A percentile compares a stretch with the other conserved stretches of the same genome.
phyloP scores from a whole-genome alignment of 805 yeast genomes.

The Monosporozyma solicola region DNA sequence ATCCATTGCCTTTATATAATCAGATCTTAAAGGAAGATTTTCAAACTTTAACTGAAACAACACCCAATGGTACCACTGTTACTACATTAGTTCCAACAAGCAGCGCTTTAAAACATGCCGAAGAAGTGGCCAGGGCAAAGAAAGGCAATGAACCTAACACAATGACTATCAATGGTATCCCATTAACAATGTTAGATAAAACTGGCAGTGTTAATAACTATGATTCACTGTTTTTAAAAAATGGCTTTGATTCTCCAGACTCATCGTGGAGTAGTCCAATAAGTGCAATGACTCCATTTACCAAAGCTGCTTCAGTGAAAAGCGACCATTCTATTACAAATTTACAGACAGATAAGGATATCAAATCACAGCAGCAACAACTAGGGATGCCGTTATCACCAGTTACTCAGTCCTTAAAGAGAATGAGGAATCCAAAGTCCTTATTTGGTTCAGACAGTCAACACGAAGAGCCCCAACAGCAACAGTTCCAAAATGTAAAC shows the following conservation, averaged over 20 bases:
- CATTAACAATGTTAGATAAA: conserved; percentile 64
- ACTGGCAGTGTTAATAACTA: conserved; percentile 54
- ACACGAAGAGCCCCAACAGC: neutral
- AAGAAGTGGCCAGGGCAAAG: conserved; percentile 18
- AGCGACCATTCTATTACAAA: neutral
- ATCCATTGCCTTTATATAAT: conserved; percentile 82
- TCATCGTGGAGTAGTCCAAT: neutral
- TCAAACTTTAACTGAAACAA: conserved; percentile 72
- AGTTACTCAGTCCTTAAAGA: neutral
- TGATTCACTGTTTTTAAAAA: conserved; percentile 1
- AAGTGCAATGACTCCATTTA: neutral
- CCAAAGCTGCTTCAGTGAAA: neutral
- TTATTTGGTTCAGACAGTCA: neutral
- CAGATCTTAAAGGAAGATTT: conserved; percentile 87
- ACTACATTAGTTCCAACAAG: conserved; percentile 85
- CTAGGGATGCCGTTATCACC: conserved; percentile 2
- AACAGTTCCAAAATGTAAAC: neutral
- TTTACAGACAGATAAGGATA: neutral
- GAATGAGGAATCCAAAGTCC: conserved; percentile 1
- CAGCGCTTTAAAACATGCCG: conserved; percentile 46
- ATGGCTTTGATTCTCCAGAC: neutral
- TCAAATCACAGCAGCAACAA: neutral
- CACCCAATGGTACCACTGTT: conserved; percentile 87
- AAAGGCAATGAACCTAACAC: conserved; percentile 24
- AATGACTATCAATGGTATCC: conserved; percentile 59